phyloP scores from a whole-genome alignment of 164 flowering plant species.

The Tinospora cordifolia region DNA sequence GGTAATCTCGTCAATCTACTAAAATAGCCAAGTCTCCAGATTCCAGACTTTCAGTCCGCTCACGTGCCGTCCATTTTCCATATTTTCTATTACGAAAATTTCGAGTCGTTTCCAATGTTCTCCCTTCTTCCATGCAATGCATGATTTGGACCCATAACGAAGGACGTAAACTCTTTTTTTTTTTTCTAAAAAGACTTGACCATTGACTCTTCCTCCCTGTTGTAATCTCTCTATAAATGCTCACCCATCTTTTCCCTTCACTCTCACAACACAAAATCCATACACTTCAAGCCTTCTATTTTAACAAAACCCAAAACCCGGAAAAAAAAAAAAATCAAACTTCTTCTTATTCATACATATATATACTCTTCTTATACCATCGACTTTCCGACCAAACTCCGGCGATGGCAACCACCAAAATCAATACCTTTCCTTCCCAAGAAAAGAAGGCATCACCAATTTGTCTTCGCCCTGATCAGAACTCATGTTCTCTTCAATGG shows the following conservation, averaged over 20 bases:
- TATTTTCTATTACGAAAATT: not conserved
- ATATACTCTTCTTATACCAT: not conserved
- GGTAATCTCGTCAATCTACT: not conserved
- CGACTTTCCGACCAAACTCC: not conserved
- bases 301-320: too few relatives aligned
- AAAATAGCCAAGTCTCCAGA: not conserved
- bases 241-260: not conserved
- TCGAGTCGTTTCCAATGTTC: not conserved
- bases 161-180: too few relatives aligned
- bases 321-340: too few relatives aligned
- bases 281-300: not conserved
- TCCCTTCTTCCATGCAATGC: not conserved
- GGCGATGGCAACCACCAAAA: not conserved
- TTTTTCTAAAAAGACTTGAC: not conserved
- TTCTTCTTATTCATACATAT: not conserved
- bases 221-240: not conserved
- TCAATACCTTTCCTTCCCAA: not conserved
- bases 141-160: not conserved
- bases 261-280: not conserved
- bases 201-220: not conserved
- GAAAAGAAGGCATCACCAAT: too few relatives aligned
- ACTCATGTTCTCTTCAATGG: constrained; percentile 23
- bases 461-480: not conserved
- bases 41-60: too few relatives aligned
- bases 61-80: not conserved